Evolutionary conservation across 768 basidiomycete genomes (phyloP).

Genomic region (Termitomyces sp.): DNA sequence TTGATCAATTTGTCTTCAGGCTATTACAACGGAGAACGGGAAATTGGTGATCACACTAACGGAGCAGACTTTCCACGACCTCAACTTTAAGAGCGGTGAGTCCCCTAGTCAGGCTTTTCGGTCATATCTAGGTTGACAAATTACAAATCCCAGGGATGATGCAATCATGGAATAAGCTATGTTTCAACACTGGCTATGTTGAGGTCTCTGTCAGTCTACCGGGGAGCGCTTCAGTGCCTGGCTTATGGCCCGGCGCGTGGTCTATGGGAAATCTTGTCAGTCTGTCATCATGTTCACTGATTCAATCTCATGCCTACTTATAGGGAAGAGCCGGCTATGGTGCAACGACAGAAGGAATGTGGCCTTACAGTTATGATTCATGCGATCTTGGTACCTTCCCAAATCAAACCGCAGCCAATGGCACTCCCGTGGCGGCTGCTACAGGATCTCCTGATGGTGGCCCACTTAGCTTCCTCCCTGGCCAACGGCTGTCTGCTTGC

Average conservation of each 20-base stretch:
- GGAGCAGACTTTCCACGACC: slow-evolving; percentile 64
- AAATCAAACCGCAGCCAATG: slow-evolving; percentile 66
- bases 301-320: background rate
- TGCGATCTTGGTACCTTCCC: slow-evolving; percentile 88
- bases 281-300: background rate
- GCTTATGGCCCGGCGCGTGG: slow-evolving; percentile 86
- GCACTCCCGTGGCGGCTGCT: slow-evolving; percentile 53
- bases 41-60: slow-evolving; percentile 79
- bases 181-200: slow-evolving; percentile 90
- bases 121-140: slow-evolving; percentile 7
- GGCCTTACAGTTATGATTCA: slow-evolving; percentile 80
- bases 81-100: slow-evolving; percentile 82
- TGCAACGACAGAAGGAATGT: slow-evolving; percentile 82
- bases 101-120: slow-evolving; percentile 23
- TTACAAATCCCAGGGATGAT: slow-evolving; percentile 48
- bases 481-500: slow-evolving; percentile 84
- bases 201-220: slow-evolving; percentile 81
- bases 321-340: slow-evolving; percentile 87
- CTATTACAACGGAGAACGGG: slow-evolving; percentile 72
- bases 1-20: slow-evolving; percentile 26
- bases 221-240: slow-evolving; percentile 54
- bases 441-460: slow-evolving; percentile 49
- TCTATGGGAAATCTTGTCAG: slow-evolving; percentile 71
- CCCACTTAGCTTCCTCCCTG: slow-evolving; percentile 74
- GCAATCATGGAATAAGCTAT: slow-evolving; percentile 91